Conservation (phyloP, 2,329 filamentous ascomycete genomes). For the Colletotrichum gloeosporioides region DNA sequence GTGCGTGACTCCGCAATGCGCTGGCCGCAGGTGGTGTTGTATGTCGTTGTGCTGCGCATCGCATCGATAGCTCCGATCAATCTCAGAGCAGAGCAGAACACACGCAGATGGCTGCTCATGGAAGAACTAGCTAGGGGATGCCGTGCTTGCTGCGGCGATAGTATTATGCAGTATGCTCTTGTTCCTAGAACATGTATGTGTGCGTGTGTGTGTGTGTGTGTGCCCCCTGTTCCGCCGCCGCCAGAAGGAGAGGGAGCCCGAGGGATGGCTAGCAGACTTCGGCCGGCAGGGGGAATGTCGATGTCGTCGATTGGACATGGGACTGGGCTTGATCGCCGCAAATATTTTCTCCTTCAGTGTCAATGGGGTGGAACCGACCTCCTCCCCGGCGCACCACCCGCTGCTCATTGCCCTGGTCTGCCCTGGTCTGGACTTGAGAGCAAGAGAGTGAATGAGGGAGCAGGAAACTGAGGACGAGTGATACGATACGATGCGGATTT, state of each 20-base stretch:
- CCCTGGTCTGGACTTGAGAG: background rate
- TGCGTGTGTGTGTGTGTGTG: background rate
- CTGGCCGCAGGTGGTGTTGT: background rate
- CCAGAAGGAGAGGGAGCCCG: background rate
- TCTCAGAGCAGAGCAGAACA: background rate
- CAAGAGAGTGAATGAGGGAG: background rate
- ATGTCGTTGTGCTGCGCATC: background rate
- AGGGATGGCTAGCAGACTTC: background rate
- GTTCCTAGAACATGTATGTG: background rate
- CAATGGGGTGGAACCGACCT: background rate
- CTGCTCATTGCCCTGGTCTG: background rate
- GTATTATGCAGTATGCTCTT: background rate
- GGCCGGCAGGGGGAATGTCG: constrained; percentile 13
- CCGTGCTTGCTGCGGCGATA: background rate
- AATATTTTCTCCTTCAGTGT: constrained; percentile 7
- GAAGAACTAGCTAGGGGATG: background rate
- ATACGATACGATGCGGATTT: background rate
- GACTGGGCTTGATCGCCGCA: background rate
- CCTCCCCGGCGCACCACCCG: background rate
- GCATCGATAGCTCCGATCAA: background rate
- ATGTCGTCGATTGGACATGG: constrained; percentile 16
- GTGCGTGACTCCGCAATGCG: background rate
- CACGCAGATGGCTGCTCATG: background rate
- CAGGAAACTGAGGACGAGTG: background rate
- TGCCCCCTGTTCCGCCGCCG: background rate